Evolutionary conservation across 202 grass and related monocot genomes (phyloP).

Genomic region (Carex sylvatica): DNA sequence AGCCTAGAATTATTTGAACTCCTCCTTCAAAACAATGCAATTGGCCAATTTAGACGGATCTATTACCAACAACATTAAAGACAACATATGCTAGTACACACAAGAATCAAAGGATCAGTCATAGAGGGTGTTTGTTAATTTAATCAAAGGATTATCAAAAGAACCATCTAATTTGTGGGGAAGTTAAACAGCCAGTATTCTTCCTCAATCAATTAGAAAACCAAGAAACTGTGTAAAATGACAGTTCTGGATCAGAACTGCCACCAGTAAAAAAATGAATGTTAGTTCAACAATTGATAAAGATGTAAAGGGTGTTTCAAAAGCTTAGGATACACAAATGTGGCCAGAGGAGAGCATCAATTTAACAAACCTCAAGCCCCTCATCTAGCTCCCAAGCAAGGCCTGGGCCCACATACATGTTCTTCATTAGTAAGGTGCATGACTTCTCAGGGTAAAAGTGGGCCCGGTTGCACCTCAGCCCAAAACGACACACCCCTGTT

Average conservation of each 20-base stretch:
- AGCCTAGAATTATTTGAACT: conserved; percentile 44
- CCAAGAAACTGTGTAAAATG: neutral
- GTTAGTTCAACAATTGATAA: neutral
- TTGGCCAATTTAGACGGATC: conserved; percentile 32
- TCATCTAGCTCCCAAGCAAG: conserved; percentile 92
- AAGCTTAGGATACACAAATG: conserved; percentile 18
- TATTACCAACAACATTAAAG: conserved; percentile 43
- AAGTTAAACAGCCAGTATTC: neutral
- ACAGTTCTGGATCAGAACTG: neutral
- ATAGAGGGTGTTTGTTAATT: neutral
- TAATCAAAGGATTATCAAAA: neutral
- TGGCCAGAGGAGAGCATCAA: conserved; percentile 33
- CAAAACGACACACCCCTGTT: conserved; percentile 86
- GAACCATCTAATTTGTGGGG: neutral
- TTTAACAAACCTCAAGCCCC: conserved; percentile 99
- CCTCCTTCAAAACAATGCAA: conserved; percentile 33
- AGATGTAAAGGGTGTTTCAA: neutral
- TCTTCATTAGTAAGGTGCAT: conserved; percentile 86
- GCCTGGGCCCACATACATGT: conserved; percentile 95
- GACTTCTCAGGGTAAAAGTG: conserved; percentile 97
- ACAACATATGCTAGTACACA: conserved; percentile 34
- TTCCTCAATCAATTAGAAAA: neutral
- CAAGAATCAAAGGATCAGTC: neutral
- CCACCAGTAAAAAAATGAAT: neutral
- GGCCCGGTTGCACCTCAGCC: conserved; percentile 72